A percentile compares a stretch with the other conserved stretches of the same genome.
Evolutionary conservation across 495 filamentous ascomycete species (phyloP).

Genomic region (Letharia lupina): DNA sequence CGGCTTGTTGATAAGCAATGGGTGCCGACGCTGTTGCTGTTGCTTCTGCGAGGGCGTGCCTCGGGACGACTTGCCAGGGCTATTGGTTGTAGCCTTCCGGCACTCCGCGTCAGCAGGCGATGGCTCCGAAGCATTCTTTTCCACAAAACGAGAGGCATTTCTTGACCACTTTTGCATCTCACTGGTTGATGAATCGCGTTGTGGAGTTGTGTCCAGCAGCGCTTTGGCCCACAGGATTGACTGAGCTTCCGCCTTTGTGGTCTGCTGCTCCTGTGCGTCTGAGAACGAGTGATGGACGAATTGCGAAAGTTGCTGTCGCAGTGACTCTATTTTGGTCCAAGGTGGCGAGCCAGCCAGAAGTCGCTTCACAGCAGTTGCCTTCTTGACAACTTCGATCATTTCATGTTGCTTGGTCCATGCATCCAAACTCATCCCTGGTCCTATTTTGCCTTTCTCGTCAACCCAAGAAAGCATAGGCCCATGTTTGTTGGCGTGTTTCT

Average conservation of each 20-base stretch:
- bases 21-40: constrained; percentile 1
- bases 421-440: neutral
- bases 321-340: neutral
- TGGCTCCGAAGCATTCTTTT: neutral
- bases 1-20: neutral
- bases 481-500: neutral
- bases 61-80: neutral
- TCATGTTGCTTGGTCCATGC: neutral
- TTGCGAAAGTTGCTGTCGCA: neutral
- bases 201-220: neutral
- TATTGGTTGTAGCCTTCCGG: neutral
- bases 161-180: neutral
- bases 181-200: neutral
- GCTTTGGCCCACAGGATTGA: neutral
- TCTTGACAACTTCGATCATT: neutral
- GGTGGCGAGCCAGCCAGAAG: constrained; percentile 1
- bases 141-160: neutral
- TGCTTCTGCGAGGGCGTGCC: neutral
- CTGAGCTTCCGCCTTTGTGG: neutral
- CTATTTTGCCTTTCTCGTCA: neutral
- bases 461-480: neutral
- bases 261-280: neutral
- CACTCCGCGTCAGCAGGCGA: neutral
- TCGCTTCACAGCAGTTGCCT: constrained; percentile 4
- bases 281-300: neutral